Percentiles rank a stretch among this genome's conserved stretches.
These are phyloP conservation scores for Exophiala spinifera DNA, from an alignment of 2,329 filamentous ascomycete species.

Conservation along the genomic window DNA sequence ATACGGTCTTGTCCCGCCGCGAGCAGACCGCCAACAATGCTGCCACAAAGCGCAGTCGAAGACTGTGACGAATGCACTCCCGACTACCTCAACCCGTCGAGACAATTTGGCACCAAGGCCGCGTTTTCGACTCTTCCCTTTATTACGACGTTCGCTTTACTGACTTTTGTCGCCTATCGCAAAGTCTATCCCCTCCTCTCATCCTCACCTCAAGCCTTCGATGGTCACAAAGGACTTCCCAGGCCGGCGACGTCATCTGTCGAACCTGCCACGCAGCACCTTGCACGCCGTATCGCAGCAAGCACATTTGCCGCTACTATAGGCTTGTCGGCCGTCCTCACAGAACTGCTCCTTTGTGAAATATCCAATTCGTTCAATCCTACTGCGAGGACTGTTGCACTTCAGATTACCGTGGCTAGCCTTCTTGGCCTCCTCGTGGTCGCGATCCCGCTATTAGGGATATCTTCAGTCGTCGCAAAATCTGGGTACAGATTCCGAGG, in stretches of 20 bases:
- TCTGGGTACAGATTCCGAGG: slow-evolving; percentile 62
- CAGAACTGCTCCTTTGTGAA: slow-evolving; percentile 78
- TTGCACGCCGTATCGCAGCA: slow-evolving; percentile 47
- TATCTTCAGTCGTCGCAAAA: slow-evolving; percentile 61
- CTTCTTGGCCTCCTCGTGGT: slow-evolving; percentile 70
- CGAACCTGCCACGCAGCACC: slow-evolving; percentile 29
- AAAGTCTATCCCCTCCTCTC: slow-evolving; percentile 73
- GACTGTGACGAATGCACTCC: slow-evolving; percentile 34
- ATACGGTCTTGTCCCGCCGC: not conserved
- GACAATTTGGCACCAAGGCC: slow-evolving; percentile 26
- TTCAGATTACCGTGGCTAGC: slow-evolving; percentile 67
- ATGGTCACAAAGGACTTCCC: slow-evolving; percentile 21
- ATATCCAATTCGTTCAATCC: slow-evolving; percentile 72
- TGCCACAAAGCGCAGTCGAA: slow-evolving; percentile 20
- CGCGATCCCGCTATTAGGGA: slow-evolving; percentile 74
- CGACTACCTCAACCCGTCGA: slow-evolving; percentile 13
- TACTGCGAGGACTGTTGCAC: slow-evolving; percentile 62
- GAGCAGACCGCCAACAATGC: slow-evolving; percentile 16
- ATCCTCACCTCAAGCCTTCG: slow-evolving; percentile 11
- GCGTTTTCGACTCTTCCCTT: slow-evolving; percentile 66
- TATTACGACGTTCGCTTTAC: slow-evolving; percentile 63
- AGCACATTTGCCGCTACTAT: slow-evolving; percentile 73
- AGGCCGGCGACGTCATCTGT: slow-evolving; percentile 21
- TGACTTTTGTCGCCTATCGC: slow-evolving; percentile 61
- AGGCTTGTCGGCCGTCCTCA: slow-evolving; percentile 72